Base-by-base conservation (phyloP, 768 basidiomycete species). In the Paxillus rubicundulus region DNA sequence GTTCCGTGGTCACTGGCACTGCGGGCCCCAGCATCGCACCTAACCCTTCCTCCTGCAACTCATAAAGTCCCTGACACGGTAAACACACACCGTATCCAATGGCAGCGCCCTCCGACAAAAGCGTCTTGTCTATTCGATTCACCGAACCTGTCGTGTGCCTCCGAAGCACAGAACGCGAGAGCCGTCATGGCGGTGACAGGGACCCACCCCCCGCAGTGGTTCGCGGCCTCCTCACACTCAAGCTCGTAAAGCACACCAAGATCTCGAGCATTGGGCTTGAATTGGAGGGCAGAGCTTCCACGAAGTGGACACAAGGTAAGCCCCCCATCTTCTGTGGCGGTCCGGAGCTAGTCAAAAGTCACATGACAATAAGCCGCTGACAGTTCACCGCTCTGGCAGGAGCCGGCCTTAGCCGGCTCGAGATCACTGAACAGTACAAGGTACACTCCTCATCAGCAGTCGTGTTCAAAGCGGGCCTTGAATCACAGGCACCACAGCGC, bases 261-360 rank as follows among this genome's bases (percentile, higher is more conserved):
- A 85, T 99, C 58, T 85, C 87, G 30, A 88, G 85, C 61, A 94
- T 99, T 52, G 86, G 86, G 50, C 75, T 97, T 36, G 82, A 86
- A 65, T 72, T 99, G 18, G 75, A 84, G 41, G 94, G 89, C 3
- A 86, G 76, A 53, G 77, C 85, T 3, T 71, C 77, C 20, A 88
- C 85, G 4, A 79, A 83, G 34, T 97, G 92, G 87, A 85, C 87
- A 2, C 93, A 97, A 79, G 91, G 95, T 93, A 47, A 77, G 65
- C 33, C 37, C 37, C 13, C 40, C n/a, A 27, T 33, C 41, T 47
- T 42, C 45, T 28, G 48, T 9, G 42, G 79, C 67, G 24, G n/a
- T 45, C 78, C 67, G 27, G 37, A 32, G 24, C 51, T 14, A 34
- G 41, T n/a, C 24, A 20, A 21, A 20, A 45, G 21, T 28, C 20